Base-by-base conservation (phyloP, 2,329 filamentous ascomycete genomes). In the Exophiala sp. region DNA sequence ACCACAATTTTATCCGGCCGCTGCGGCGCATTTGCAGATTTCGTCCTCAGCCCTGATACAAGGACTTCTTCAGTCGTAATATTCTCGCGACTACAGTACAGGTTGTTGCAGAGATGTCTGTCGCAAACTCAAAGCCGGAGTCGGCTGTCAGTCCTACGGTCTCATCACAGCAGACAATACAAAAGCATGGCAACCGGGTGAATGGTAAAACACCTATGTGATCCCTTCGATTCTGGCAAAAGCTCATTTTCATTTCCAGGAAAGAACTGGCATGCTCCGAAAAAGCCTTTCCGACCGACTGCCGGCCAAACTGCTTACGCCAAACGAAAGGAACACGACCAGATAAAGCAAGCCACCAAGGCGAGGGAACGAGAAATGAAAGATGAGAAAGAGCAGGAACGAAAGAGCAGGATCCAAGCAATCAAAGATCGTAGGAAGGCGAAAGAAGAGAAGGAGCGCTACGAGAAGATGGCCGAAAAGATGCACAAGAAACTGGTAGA, bases 401-500 rank as follows among this genome's bases (percentile, higher is more conserved):
- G 90, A 29, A 50, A 96, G 89, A 80, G 82, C 68, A 85, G 85
- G 63, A 84, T 94, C 50, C 82, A 91, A 66, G 81, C 81, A 9
- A 88, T 97, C 68, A 91, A 88, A 66, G 90, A 95, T 61, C 91
- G 87, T 72, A 83, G 89, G 63, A 87, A 84, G 16, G 88, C 86
- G 48, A 97, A 96, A 80, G 91, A 90, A 65, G 94, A 97, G 78
- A 91, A 88, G 72, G 90, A 91, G 67, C 80, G 92, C 63, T 97
- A 92, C 69, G 89, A 91, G 71, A 89, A 91, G 78, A 83, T 99
- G 83, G 92, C 91, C 16, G 89, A 91, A 75, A 97, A 94, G 78
- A 97, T 99, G 94, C 92, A 97, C 76, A 85, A 83, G 73, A 97
- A 96, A 80, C 82, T 91, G 58, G 87, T 97, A 10, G 94, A 99